A percentile compares a stretch with the other conserved stretches of the same genome.
Evolutionary conservation across 2,329 filamentous ascomycete species (phyloP).

Genomic region (Atkinsonella hypoxylon): DNA sequence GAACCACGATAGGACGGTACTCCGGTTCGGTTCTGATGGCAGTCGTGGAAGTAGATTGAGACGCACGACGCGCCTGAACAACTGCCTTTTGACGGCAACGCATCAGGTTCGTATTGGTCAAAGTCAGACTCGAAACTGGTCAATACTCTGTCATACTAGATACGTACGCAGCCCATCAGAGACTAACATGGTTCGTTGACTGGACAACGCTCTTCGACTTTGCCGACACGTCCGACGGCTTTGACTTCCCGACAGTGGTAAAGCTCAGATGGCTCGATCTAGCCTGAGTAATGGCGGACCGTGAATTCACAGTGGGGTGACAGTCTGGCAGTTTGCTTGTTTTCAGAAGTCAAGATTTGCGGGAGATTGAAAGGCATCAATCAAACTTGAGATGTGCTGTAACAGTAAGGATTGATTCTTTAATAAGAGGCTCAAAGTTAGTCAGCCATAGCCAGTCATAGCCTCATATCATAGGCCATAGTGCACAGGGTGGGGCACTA

Average conservation of each 20-base stretch:
- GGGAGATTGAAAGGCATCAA: too few relatives aligned
- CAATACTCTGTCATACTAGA: neutral
- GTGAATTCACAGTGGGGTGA: too few relatives aligned
- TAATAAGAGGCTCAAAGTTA: too few relatives aligned
- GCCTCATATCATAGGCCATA: too few relatives aligned
- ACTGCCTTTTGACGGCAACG: constrained; percentile 20
- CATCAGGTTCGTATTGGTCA: constrained; percentile 22
- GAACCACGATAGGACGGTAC: constrained; percentile 34
- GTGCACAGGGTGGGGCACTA: too few relatives aligned
- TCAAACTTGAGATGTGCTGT: too few relatives aligned
- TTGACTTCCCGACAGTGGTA: neutral
- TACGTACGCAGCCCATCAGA: constrained; percentile 18
- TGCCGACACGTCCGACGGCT: neutral
- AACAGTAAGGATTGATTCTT: too few relatives aligned
- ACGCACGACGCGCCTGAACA: constrained; percentile 16
- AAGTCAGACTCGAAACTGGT: constrained; percentile 17
- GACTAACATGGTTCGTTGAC: constrained; percentile 9
- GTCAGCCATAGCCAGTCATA: too few relatives aligned
- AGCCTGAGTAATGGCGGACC: neutral
- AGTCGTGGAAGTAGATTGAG: constrained; percentile 26
- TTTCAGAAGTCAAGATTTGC: too few relatives aligned
- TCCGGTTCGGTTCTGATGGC: constrained; percentile 24
- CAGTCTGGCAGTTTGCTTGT: too few relatives aligned
- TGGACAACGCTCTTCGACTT: neutral
- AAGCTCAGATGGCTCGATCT: neutral